Percentiles rank a stretch among this genome's conserved stretches.
Conservation (phyloP, 192 early-diverging fungal genomes). For the Coemansia sp. region DNA sequence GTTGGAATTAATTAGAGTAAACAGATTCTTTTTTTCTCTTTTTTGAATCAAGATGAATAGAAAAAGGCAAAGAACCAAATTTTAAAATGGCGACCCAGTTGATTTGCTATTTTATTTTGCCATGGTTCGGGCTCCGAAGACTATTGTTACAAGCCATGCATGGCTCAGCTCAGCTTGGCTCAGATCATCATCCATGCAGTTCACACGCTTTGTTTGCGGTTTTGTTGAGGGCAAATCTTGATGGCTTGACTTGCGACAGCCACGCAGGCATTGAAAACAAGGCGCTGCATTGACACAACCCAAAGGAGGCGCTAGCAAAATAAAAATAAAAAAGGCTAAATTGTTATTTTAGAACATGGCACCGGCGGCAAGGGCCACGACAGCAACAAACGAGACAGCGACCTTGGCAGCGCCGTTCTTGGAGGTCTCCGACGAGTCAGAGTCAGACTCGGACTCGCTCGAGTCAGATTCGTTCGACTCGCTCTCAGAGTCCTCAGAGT, state of each 20-base stretch:
- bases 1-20: background rate
- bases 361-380: slow-evolving; percentile 18
- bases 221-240: background rate
- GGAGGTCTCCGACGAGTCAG: background rate
- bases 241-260: background rate
- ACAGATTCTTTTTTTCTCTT: background rate
- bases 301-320: background rate
- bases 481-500: background rate
- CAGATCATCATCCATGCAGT: background rate
- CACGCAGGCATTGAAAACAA: background rate
- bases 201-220: background rate
- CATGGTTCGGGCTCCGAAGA: background rate
- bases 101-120: background rate
- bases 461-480: background rate
- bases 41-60: background rate
- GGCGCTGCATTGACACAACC: background rate
- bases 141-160: background rate
- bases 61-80: background rate
- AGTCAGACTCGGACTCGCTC: background rate
- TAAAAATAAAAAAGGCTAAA: background rate
- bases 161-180: background rate
- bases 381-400: slow-evolving; percentile 19
- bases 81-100: background rate
- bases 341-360: slow-evolving; percentile 37
- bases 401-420: slow-evolving; percentile 17